Conservation (phyloP, 2,329 filamentous ascomycete species). For the Penicillium griseofulvum region DNA sequence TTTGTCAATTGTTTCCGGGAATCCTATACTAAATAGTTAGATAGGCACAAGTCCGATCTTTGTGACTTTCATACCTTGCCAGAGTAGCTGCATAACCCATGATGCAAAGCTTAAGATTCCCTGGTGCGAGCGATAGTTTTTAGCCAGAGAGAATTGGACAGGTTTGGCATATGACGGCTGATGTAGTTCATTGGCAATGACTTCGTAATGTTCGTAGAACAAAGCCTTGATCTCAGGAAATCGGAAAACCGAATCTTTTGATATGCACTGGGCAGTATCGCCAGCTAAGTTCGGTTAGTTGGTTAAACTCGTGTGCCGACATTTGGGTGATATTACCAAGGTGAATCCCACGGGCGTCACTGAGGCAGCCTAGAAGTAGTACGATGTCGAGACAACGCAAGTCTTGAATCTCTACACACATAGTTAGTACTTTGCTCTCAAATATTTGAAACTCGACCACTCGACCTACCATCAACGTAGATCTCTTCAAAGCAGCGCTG, state of each 20-base stretch:
- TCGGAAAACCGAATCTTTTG: conserved; percentile 34
- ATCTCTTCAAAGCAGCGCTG: conserved; percentile 13
- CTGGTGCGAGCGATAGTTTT: conserved; percentile 37
- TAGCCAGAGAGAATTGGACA: conserved; percentile 25
- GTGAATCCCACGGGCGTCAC: conserved; percentile 29
- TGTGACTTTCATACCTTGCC: conserved; percentile 16
- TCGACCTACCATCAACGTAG: conserved; percentile 11
- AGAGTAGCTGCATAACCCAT: conserved; percentile 31
- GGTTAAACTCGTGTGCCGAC: background rate
- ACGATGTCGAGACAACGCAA: conserved; percentile 29
- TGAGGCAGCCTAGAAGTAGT: conserved; percentile 26
- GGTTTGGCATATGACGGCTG: conserved; percentile 17
- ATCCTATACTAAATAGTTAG: conserved; percentile 12
- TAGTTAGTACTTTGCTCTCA: background rate
- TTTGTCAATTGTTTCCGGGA: conserved; percentile 32
- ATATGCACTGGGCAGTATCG: conserved; percentile 37
- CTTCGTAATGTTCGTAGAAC: conserved; percentile 29
- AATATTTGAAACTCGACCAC: background rate
- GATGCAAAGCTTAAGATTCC: conserved; percentile 34
- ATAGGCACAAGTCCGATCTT: background rate
- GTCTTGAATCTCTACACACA: conserved; percentile 31
- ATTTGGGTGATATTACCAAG: conserved; percentile 14
- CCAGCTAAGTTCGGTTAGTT: conserved; percentile 19
- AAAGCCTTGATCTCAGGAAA: conserved; percentile 33
- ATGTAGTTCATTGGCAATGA: conserved; percentile 7